A percentile compares a stretch with the other conserved stretches of the same genome.
Evolutionary conservation across 768 basidiomycete species (phyloP).

Genomic region (Termitomyces sp.): DNA sequence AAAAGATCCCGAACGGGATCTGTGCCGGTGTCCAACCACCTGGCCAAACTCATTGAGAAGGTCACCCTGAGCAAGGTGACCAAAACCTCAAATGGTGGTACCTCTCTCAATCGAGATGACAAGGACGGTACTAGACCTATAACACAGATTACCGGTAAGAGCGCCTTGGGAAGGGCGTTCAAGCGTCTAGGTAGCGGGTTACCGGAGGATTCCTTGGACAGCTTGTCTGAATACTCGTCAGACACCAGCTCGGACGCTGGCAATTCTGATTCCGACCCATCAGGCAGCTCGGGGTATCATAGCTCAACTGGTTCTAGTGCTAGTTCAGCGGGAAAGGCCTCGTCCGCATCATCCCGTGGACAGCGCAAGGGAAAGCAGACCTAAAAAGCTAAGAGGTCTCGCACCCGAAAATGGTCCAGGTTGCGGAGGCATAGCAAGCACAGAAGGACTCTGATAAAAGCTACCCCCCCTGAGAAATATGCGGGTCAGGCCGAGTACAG

Average conservation of each 20-base stretch:
- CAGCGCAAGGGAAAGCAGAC: neutral
- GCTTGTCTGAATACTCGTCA: too few species aligned
- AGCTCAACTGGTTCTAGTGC: too few species aligned
- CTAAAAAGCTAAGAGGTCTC: too few species aligned
- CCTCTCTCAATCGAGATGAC: too few species aligned
- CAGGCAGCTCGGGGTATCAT: too few species aligned
- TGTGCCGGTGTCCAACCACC: neutral
- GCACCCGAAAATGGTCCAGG: neutral
- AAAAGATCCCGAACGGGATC: neutral
- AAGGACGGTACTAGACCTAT: neutral
- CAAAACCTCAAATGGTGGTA: too few species aligned
- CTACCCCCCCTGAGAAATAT: neutral
- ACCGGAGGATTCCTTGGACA: too few species aligned
- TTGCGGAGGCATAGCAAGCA: neutral
- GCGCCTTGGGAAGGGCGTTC: too few species aligned
- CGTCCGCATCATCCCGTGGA: too few species aligned
- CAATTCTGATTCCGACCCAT: too few species aligned
- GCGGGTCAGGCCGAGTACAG: neutral
- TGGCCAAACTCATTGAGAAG: neutral
- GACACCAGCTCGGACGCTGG: too few species aligned
- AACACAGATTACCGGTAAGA: neutral
- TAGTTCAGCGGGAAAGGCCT: too few species aligned
- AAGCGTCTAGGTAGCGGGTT: neutral
- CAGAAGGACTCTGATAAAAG: neutral
- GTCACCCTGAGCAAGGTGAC: neutral